phyloP scores from a whole-genome alignment of 208 protist genomes.

The Endotrypanum monterogeii region DNA sequence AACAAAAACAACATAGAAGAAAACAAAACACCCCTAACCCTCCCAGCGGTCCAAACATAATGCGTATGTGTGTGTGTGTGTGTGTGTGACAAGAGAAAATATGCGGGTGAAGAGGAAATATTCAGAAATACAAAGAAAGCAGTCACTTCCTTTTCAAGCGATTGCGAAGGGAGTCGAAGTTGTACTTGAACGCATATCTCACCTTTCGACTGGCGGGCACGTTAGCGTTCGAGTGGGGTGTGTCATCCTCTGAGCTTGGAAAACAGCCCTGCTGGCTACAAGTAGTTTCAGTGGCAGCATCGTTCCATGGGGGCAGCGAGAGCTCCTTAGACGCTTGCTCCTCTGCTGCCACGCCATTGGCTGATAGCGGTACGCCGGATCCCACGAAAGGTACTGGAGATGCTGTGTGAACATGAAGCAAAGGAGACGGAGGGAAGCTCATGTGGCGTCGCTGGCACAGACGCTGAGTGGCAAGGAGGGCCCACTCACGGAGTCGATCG shows the following conservation, averaged over 20 bases:
- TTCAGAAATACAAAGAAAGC: background rate
- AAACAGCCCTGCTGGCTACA: background rate
- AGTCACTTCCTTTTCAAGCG: constrained; percentile 11
- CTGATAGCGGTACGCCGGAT: background rate
- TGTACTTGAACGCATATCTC: constrained; percentile 33
- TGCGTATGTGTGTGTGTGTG: no score
- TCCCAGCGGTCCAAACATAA: background rate
- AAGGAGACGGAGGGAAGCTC: constrained; percentile 14
- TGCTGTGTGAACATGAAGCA: constrained; percentile 15
- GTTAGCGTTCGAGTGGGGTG: background rate
- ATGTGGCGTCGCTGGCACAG: constrained; percentile 7
- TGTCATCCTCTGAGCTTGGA: background rate
- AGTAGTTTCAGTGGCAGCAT: background rate
- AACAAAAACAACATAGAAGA: no score
- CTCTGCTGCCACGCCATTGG: background rate
- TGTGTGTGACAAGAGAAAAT: no score
- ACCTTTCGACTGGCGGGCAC: background rate
- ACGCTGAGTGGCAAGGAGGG: constrained; percentile 13
- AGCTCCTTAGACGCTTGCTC: background rate
- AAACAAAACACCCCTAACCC: background rate
- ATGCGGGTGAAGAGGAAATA: background rate
- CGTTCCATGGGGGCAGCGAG: background rate
- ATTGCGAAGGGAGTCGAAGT: constrained; percentile 20
- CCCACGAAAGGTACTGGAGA: constrained; percentile 14
- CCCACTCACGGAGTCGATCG: constrained; percentile 6